These are phyloP conservation scores for Drechslerella dactyloides DNA, from an alignment of 2,329 filamentous ascomycete species.

Conservation along the genomic window DNA sequence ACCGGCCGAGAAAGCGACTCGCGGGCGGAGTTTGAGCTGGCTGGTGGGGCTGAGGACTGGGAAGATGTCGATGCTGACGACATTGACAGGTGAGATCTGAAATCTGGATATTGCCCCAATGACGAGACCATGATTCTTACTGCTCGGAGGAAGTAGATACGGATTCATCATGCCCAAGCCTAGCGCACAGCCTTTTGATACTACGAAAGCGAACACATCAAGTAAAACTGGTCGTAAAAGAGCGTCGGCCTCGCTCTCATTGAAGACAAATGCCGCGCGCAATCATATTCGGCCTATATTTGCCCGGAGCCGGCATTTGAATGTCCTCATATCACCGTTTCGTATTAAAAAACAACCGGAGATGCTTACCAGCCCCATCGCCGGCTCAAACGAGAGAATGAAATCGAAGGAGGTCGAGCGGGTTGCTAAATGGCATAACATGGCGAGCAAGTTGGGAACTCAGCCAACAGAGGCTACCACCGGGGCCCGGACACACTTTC, in stretches of 20 bases:
- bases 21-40: constrained; percentile 60
- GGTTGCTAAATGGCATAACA: constrained; percentile 72
- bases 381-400: constrained; percentile 65
- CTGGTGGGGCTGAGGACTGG: constrained; percentile 69
- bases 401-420: constrained; percentile 70
- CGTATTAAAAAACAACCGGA: constrained; percentile 70
- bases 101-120: neutral
- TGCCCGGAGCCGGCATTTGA: constrained; percentile 55
- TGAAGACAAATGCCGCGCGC: constrained; percentile 67
- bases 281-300: constrained; percentile 67
- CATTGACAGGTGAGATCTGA: constrained; percentile 63
- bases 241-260: constrained; percentile 63
- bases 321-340: constrained; percentile 21
- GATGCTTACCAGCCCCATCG: constrained; percentile 67
- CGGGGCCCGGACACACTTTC: constrained; percentile 68
- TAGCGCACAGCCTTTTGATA: constrained; percentile 55
- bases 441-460: constrained; percentile 64
- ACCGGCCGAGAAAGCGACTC: constrained; percentile 53
- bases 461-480: constrained; percentile 57
- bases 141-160: constrained; percentile 60
- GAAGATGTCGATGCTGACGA: constrained; percentile 68
- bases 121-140: neutral
- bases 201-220: constrained; percentile 29
- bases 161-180: constrained; percentile 68
- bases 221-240: constrained; percentile 33